Base-by-base conservation (phyloP, 2,329 filamentous ascomycete genomes). In the Gaeumannomyces tritici region DNA sequence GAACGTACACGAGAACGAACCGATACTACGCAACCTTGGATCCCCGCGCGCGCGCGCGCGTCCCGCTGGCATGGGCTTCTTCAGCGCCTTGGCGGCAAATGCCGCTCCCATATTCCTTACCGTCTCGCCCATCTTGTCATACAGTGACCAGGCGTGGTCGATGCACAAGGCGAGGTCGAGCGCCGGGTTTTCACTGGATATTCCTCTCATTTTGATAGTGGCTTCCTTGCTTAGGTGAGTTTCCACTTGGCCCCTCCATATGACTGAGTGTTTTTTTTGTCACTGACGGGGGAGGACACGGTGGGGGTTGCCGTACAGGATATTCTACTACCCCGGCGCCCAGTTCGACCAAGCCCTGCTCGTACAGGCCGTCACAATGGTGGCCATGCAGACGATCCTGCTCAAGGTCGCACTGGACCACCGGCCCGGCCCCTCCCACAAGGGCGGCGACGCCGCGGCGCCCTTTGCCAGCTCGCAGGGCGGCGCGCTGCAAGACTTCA, bases 181-280 rank as follows among this genome's bases (percentile, higher is more conserved):
- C 63, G 84, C 83, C 18, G 86, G 86, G 63, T 89, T 89, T 75
- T 89, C 86, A 24, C 79, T 89, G 65, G 87, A 89, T 69, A 89
- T 89, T 57, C 87, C 87, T 35, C 76, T 89, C 63, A 89, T 89
- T 65, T 89, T 89, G 87, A 82, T 89, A 60, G 80, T 89, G 62
- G 85, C 87, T 31, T 89, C 86, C 4, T 75, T 89, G 62, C 75
- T 88, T 62, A 85, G 85, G 84, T 88, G 70, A 58, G 9, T 33
- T 76, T 63, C 31, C 58, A 35, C 42, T 58, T 24, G 24, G 1
- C 12, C 31, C 35, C 18, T 33, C n/a, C n/a, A n/a, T n/a, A n/a
- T n/a, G n/a, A n/a, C n/a, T n/a, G n/a, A n/a, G n/a, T n/a, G n/a
- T n/a, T n/a, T n/a, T n/a, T n/a, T n/a, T n/a, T n/a, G n/a, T n/a